phyloP scores from a whole-genome alignment of 2,329 filamentous ascomycete species.

The Metarhizium brunneum region DNA sequence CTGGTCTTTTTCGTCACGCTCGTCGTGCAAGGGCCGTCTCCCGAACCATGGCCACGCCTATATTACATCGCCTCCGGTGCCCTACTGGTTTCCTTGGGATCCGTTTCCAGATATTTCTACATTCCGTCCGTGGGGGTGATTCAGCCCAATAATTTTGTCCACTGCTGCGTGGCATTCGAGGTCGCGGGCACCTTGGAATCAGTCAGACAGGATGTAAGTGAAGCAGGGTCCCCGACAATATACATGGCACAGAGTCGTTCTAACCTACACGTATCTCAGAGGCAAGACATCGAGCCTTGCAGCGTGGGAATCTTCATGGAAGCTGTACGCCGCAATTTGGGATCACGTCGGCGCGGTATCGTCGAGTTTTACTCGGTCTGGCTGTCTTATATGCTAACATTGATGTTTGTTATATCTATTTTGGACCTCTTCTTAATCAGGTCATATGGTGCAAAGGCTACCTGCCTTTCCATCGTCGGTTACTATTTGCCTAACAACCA shows the following conservation, averaged over 20 bases:
- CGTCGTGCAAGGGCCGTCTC: background rate
- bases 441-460: background rate
- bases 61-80: background rate
- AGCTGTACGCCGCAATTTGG: background rate
- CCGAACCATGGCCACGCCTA: conserved; percentile 1
- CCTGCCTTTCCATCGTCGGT: background rate
- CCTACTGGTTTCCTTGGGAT: background rate
- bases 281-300: conserved; percentile 1
- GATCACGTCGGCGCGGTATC: background rate
- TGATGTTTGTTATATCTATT: background rate
- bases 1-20: background rate
- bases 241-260: background rate
- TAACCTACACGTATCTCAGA: background rate
- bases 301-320: background rate
- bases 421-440: background rate
- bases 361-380: background rate
- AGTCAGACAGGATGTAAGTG: background rate
- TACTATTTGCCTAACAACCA: background rate
- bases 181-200: background rate
- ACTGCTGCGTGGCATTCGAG: background rate
- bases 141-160: background rate
- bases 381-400: background rate
- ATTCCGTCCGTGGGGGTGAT: background rate
- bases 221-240: background rate
- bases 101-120: background rate